Evolutionary conservation across 495 filamentous ascomycete species (phyloP).

Genomic region (Penicillium antarcticum): DNA sequence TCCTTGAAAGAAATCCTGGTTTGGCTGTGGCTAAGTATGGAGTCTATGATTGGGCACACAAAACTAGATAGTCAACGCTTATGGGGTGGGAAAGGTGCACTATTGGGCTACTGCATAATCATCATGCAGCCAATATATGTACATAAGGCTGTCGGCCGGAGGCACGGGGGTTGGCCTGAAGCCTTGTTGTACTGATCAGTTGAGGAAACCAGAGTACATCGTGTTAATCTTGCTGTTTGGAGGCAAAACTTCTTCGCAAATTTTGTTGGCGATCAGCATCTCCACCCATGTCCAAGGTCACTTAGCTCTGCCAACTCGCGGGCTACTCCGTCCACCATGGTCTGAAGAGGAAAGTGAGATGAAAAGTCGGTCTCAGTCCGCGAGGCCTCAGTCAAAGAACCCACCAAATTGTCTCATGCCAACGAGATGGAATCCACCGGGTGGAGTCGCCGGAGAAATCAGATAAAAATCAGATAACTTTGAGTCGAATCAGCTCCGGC

Average conservation of each 20-base stretch:
- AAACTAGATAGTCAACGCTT: no score
- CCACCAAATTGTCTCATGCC: slow-evolving; percentile 1
- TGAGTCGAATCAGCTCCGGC: slow-evolving; percentile 20
- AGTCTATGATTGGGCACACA: no score
- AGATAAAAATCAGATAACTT: slow-evolving; percentile 30
- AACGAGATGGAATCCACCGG: slow-evolving; percentile 13
- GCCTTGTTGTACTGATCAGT: no score
- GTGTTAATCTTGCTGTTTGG: no score
- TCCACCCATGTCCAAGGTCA: slow-evolving; percentile 1
- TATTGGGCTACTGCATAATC: no score
- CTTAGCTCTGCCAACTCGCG: neutral
- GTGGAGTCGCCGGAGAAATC: slow-evolving; percentile 25
- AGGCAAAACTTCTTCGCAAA: no score
- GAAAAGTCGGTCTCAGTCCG: neutral
- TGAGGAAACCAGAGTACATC: no score
- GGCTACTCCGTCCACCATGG: neutral
- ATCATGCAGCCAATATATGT: neutral
- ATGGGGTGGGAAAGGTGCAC: no score
- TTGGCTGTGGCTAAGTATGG: no score
- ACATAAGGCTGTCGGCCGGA: neutral
- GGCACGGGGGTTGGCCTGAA: neutral
- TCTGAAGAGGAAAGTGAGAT: neutral
- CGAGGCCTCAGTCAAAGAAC: neutral
- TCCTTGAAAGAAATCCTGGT: no score
- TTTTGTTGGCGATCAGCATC: neutral